Evolutionary conservation across 306 rosid genomes (phyloP), one percentile per base, ranked within the genome.

Genomic region (Vachellia pachyceras): DNA sequence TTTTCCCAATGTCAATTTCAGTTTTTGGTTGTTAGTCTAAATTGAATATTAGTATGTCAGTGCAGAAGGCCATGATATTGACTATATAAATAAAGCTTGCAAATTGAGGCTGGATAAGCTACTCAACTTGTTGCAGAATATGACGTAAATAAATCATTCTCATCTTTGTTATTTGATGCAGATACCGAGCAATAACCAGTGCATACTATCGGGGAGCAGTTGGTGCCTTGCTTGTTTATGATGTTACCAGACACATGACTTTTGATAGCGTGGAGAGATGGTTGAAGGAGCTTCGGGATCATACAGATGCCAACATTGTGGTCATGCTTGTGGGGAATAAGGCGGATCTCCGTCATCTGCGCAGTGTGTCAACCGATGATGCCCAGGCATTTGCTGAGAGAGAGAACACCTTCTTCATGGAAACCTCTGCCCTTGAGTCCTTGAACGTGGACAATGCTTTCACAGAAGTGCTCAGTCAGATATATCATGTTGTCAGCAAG

Each of bases 141-240:
- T 13, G 46, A 25, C 66, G 20, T 20, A 20, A 55, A 1, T 37
- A 54, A 22, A 40, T 73, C 11, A 35, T 65, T 82, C 79, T 88
- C 77, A 82, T 79, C 74, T 37, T 75, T 81, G 72, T 49, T 45
- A 41, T 75, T 80, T 80, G 29, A 58, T 50, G 39, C 83, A 92
- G 97, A 86, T 92, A 92, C 77, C 89, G 97, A 0, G 97, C 97
- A 11, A 92, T 92, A 66, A 92, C 97, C 35, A 92, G 95, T 55
- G 97, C 97, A 23, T 92, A 92, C 25, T 92, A 92, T 47, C 60
- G 97, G 45, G 97, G 97, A 69, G 97, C 97, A 29, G 95, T 92
- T 15, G 97, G 97, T 11, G 97, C 97, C 44, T 83, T 92, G 83
- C 88, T 92, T 41, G 97, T 92, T 72, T 92, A 92, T 69, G 97